Base-by-base conservation (phyloP, 2,329 filamentous ascomycete genomes). In the Nakataea oryzae region DNA sequence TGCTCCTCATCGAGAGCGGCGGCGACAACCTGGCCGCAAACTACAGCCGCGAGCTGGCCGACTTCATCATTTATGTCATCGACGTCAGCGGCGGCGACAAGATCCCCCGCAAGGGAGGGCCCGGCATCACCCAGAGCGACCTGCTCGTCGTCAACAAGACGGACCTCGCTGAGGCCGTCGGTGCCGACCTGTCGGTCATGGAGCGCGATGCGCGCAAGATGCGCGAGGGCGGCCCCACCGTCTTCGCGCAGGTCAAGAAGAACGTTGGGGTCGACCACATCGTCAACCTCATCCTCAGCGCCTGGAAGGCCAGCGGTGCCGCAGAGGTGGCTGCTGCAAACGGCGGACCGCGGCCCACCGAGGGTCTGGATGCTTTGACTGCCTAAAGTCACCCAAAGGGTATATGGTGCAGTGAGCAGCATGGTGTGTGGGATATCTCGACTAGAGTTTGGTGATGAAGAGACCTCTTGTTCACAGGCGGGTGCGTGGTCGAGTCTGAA, bases 21-120 rank as follows among this genome's bases (percentile, higher is more conserved):
- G 95, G 95, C 63, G 95, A 99, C 74, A 99, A 99, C 74, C 84
- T 99, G 1, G 95, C 95, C 0, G 95, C 95, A 4, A 99, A 99
- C 79, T 99, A 99, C 81, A 90, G 86, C 62, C 84, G 95, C 63
- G 95, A 99, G 76, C 80, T 99, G 67, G 95, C 95, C 1, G 95
- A 99, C 75, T 99, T 90, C 74, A 99, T 99, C 75, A 88, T 99
- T 76, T 99, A 99, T 74, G 95, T 99, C 32, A 97, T 99, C 69
- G 95, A 99, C 75, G 95, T 99, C 24, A 90, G 87, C 62, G 95
- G 95, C 27, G 95, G 95, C 14, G 95, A 99, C 75, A 99, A 99
- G 83, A 88, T 99, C 60, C 95, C 95, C 0, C 79, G 95, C 30
- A 99, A 99, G 78, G 95, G 95, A 30, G 95, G 95, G 0, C 95